Conservation (phyloP, 257 asterid genomes). For the Galeopsis tetrahit region DNA sequence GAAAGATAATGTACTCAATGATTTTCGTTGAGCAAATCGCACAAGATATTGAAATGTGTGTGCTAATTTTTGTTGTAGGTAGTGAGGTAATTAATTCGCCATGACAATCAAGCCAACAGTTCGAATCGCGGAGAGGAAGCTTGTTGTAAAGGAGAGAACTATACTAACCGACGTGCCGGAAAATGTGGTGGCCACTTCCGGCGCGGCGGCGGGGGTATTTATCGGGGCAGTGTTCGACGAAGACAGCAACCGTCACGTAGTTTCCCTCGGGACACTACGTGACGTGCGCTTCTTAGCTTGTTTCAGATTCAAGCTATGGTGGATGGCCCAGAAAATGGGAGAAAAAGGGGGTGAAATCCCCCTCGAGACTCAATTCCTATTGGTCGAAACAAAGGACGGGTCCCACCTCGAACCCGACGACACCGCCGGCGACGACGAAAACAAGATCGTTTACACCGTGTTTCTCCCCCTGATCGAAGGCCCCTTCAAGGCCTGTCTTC, state of each 20-base stretch:
- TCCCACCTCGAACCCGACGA: slow-evolving; percentile 57
- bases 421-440: slow-evolving; percentile 40
- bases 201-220: slow-evolving; percentile 51
- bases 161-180: slow-evolving; percentile 52
- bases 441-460: slow-evolving; percentile 53
- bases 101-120: slow-evolving; percentile 60
- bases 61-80: slow-evolving; percentile 1
- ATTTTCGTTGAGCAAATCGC: too few species aligned
- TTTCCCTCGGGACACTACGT: slow-evolving; percentile 47
- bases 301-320: slow-evolving; percentile 86
- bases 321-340: slow-evolving; percentile 97
- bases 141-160: slow-evolving; percentile 50
- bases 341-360: slow-evolving; percentile 76
- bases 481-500: slow-evolving; percentile 73
- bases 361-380: slow-evolving; percentile 73
- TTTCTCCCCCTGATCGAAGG: slow-evolving; percentile 79
- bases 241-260: slow-evolving; percentile 52
- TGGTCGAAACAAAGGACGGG: slow-evolving; percentile 63
- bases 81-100: not conserved
- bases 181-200: slow-evolving; percentile 54
- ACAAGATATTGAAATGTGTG: not conserved
- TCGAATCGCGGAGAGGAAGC: slow-evolving; percentile 47
- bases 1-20: too few species aligned
- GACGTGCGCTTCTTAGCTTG: slow-evolving; percentile 78
- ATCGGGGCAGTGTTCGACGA: slow-evolving; percentile 52